Conservation (phyloP, 2,329 filamentous ascomycete species). For the Leptographium procerum region DNA sequence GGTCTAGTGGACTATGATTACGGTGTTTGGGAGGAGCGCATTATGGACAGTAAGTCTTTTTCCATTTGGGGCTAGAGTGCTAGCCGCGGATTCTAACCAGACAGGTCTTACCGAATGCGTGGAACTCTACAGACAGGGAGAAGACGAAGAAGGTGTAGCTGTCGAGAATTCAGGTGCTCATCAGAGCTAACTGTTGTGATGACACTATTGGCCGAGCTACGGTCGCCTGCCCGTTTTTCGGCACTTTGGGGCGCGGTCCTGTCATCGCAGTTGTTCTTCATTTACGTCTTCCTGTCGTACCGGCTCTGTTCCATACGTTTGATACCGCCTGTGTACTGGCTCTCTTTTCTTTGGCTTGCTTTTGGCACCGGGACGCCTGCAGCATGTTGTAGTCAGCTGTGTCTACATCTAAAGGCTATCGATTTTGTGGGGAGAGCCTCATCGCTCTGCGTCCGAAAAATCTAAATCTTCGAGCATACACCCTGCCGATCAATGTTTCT, state of each 20-base stretch:
- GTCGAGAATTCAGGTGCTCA: background rate
- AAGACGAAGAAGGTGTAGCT: background rate
- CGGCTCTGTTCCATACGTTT: no score
- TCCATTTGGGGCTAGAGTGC: no score
- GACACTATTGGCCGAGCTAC: background rate
- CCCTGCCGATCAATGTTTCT: background rate
- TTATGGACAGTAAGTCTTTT: conserved; percentile 57
- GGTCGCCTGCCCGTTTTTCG: background rate
- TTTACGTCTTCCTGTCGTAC: background rate
- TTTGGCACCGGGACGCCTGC: no score
- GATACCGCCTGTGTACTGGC: no score
- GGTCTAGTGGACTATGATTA: conserved; percentile 97
- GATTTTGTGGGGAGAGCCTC: no score
- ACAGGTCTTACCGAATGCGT: conserved; percentile 1
- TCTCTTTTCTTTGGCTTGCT: no score
- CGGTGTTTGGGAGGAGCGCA: conserved; percentile 90
- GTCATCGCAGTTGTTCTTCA: background rate
- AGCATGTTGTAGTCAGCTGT: background rate
- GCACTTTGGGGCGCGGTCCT: background rate
- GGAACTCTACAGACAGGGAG: background rate
- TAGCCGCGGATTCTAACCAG: background rate
- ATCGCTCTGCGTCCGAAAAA: no score
- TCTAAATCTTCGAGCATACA: background rate
- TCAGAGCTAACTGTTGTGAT: background rate
- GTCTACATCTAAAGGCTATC: background rate